Evolutionary conservation across 768 basidiomycete species (phyloP), one percentile per base, ranked within the genome.

Genomic region (Podaxis pistillaris): DNA sequence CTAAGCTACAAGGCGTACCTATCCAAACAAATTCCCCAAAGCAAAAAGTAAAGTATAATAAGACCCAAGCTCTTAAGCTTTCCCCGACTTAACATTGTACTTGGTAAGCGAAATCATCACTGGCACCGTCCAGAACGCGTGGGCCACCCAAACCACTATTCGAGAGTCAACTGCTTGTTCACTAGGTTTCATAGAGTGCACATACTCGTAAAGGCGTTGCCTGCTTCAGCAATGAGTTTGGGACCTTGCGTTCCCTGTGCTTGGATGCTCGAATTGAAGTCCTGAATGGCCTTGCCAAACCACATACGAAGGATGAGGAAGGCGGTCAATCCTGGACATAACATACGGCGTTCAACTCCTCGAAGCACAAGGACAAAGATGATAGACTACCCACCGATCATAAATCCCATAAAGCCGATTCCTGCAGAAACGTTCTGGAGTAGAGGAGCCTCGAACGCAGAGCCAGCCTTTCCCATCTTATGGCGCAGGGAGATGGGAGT

Each of bases 101-200:
- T 89, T 91, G 11, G 88, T 79, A 51, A 92, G 73, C 8, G 89
- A 84, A 64, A 84, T 82, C 19, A 91, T 81, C 47, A 93, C 77
- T 4, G 91, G 89, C 22, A 91, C 82, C 1, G 81, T 84, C 63
- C 83, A 87, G 70, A 93, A 93, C 4, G 87, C 85, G 66, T 90
- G 91, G 15, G 83, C 90, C 19, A 91, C 85, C 85, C 88, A 92
- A 47, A 87, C 79, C 89, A 93, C 91, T 93, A 49, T 15, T 52
- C 15, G 44, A 28, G 17, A 56, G 37, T 30, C 30, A 49, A 59
- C 36, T 58, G 37, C 49, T 53, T 24, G 65, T 41, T 26, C 17
- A 51, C 4, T 13, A 40, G 24, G n/a, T 37, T 22, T 38, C 24
- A 15, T 52, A 56, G 17, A 38, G 49, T 22, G 57, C 13, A 81